phyloP scores from a whole-genome alignment of 1,284 basidiomycete species.

The Schizopora paradoxa region DNA sequence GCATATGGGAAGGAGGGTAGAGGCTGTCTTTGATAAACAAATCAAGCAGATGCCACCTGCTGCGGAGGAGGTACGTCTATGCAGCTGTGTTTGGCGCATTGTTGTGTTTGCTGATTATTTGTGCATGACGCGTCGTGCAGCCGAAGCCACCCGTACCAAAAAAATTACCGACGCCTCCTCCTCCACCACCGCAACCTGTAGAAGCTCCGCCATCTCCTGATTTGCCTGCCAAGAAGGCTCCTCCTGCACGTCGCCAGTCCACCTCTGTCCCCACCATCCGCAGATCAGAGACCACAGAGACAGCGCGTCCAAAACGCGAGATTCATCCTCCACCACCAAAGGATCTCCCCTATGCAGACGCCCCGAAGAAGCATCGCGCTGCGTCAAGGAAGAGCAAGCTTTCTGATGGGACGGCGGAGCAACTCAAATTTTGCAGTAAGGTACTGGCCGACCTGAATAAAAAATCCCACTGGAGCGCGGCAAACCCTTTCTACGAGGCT shows the following conservation, averaged over 20 bases:
- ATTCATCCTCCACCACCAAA: conserved; percentile 94
- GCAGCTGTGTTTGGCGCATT: conserved; percentile 18
- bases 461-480: conserved; percentile 72
- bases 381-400: conserved; percentile 52
- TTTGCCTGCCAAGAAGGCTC: conserved; percentile 45
- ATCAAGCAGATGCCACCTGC: conserved; percentile 78
- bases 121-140: conserved; percentile 31
- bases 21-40: conserved; percentile 85
- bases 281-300: conserved; percentile 51
- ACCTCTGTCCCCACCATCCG: conserved; percentile 76
- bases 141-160: conserved; percentile 40
- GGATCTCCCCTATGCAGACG: conserved; percentile 82
- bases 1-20: conserved; percentile 74
- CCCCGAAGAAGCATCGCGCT: conserved; percentile 63
- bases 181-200: conserved; percentile 27
- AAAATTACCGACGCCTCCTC: conserved; percentile 30
- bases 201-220: conserved; percentile 30
- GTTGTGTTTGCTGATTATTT: conserved; percentile 16
- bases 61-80: conserved; percentile 55
- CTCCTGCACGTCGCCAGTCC: conserved; percentile 57
- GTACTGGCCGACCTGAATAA: conserved; percentile 74
- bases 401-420: conserved; percentile 66
- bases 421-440: conserved; percentile 80
- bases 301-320: conserved; percentile 90
- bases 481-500: conserved; percentile 88